Percentiles rank a stretch among this genome's conserved stretches.
These are phyloP conservation scores for Pythium plurisporium DNA, from an alignment of 352 stramenopile species.

Conservation along the genomic window DNA sequence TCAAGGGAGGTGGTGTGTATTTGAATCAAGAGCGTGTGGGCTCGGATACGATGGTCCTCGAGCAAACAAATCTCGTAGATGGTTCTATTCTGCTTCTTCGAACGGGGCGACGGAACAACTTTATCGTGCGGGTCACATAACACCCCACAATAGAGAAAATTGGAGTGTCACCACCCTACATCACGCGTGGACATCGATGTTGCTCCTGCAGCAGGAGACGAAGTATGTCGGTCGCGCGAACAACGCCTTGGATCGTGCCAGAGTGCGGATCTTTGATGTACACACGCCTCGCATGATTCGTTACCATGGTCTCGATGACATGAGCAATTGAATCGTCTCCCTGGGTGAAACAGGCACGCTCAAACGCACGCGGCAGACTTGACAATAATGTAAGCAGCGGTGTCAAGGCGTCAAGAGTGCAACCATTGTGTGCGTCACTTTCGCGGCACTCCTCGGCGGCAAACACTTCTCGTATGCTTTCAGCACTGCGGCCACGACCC, in stretches of 20 bases:
- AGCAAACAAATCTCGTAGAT: conserved; percentile 52
- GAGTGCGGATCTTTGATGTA: conserved; percentile 11
- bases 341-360: conserved; percentile 13
- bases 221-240: conserved; percentile 52
- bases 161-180: not conserved
- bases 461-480: conserved; percentile 7
- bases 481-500: not conserved
- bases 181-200: conserved; percentile 23
- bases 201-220: conserved; percentile 49
- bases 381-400: conserved; percentile 29
- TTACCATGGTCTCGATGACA: conserved; percentile 43
- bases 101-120: conserved; percentile 76
- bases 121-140: conserved; percentile 52
- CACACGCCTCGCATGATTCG: conserved; percentile 28
- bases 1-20: conserved; percentile 94
- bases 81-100: conserved; percentile 64
- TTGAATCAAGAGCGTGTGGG: conserved; percentile 88
- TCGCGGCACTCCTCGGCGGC: not conserved
- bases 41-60: conserved; percentile 32
- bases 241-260: conserved; percentile 23
- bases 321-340: conserved; percentile 38
- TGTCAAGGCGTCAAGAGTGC: not conserved
- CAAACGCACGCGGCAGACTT: not conserved
- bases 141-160: conserved; percentile 3
- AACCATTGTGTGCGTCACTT: not conserved